Evolutionary conservation across 306 rosid genomes (phyloP), one percentile per base, ranked within the genome.

Genomic region (Hippophae gyantsensis): DNA sequence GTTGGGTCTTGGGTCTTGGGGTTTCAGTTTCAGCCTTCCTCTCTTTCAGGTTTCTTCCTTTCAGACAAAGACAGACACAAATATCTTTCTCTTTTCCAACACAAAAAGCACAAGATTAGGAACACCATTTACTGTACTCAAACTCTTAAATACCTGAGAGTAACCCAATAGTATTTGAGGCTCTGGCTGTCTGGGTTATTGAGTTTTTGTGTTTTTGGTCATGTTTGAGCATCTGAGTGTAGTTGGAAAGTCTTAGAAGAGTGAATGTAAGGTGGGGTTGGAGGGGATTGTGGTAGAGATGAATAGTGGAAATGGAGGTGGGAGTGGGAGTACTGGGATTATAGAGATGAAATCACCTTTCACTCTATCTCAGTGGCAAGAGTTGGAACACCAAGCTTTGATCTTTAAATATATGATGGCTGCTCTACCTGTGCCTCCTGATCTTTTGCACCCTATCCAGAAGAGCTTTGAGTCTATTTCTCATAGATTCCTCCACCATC

Each of bases 291-390:
- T 3, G 66, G 70, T 11, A 74, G 78, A 11, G 38, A 56, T 70
- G 74, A 63, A 70, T 13, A 54, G 42, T 68, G 48, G 77, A 7
- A 38, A 44, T 56, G 75, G 69, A 13, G 63, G 57, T 48, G 68
- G 66, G 48, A 54, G 45, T 50, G 69, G 69, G 58, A 14, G 59
- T 50, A 62, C 51, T 40, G 75, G 82, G 54, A 56, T 60, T 57
- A n/a, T n/a, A n/a, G n/a, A n/a, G n/a, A n/a, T n/a, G n/a, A 82
- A 80, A 67, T 74, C 88, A 14, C 90, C 84, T 66, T 89, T 89
- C 79, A 89, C 97, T 57, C 78, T 69, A 71, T 74, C 89, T 3
- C 97, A 89, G 79, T 89, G 95, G 95, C 89, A 83, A 65, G 95
- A 89, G 81, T 82, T 89, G 48, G 97, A 89, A 61, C 95, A 83